Percentiles rank a stretch among this genome's conserved stretches.
These are phyloP conservation scores for Aspergillus udagawae DNA, from an alignment of 2,329 filamentous ascomycete species.

Conservation along the genomic window DNA sequence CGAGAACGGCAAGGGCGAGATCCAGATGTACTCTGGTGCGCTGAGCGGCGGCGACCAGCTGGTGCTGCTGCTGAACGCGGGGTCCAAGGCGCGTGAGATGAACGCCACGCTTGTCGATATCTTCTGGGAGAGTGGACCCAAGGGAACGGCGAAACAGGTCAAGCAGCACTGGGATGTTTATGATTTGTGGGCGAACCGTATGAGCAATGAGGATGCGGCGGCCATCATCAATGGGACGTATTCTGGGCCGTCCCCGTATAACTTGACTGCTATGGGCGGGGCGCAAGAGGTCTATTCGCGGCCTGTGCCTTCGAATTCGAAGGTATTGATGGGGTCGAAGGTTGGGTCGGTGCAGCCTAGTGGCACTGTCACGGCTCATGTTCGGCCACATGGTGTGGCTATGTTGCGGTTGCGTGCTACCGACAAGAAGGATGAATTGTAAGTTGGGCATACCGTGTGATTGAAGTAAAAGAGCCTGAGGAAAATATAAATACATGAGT, in stretches of 20 bases:
- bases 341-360: slow-evolving; percentile 42
- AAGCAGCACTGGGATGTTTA: not conserved
- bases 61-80: slow-evolving; percentile 51
- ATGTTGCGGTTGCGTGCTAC: slow-evolving; percentile 45
- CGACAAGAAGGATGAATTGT: slow-evolving; percentile 45
- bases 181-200: slow-evolving; percentile 28
- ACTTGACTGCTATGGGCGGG: slow-evolving; percentile 48
- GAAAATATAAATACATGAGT: not conserved
- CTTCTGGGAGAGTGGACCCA: slow-evolving; percentile 43
- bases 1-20: slow-evolving; percentile 43
- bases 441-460: not conserved
- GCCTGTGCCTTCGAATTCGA: slow-evolving; percentile 31
- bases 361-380: slow-evolving; percentile 42
- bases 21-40: slow-evolving; percentile 49
- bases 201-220: slow-evolving; percentile 44
- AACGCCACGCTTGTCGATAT: slow-evolving; percentile 51
- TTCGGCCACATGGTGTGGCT: slow-evolving; percentile 49
- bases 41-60: slow-evolving; percentile 46
- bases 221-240: slow-evolving; percentile 41
- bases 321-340: slow-evolving; percentile 44
- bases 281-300: slow-evolving; percentile 32
- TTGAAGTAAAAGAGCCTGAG: not conserved
- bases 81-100: slow-evolving; percentile 41
- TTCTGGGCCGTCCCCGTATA: slow-evolving; percentile 25
- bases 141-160: not conserved